These are phyloP conservation scores for Salix arbutifolia DNA, from an alignment of 345 rosid genomes.

Conservation along the genomic window DNA sequence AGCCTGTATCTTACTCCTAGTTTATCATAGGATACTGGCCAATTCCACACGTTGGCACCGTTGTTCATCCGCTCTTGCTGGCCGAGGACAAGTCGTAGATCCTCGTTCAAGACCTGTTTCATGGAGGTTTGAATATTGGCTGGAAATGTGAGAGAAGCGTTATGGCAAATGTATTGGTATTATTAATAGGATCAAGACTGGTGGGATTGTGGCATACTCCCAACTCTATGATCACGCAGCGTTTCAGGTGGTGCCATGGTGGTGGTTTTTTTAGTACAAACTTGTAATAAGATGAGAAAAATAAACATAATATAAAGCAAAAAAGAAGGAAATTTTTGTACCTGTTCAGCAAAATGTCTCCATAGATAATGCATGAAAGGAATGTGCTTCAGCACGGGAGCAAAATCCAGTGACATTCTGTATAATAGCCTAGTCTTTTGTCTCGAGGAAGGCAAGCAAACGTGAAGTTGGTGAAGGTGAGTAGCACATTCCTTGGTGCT, in stretches of 20 bases:
- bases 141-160: background rate
- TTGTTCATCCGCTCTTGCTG: conserved; percentile 93
- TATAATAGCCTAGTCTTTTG: conserved; percentile 76
- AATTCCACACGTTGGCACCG: conserved; percentile 88
- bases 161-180: no score
- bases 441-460: conserved; percentile 87
- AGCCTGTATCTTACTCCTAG: conserved; percentile 88
- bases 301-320: background rate
- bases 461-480: conserved; percentile 96
- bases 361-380: conserved; percentile 86
- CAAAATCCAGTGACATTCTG: conserved; percentile 95
- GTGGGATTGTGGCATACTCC: background rate
- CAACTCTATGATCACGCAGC: background rate
- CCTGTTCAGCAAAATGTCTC: conserved; percentile 96
- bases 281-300: background rate
- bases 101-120: conserved; percentile 87
- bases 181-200: no score
- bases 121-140: background rate
- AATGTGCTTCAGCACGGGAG: conserved; percentile 69
- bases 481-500: conserved; percentile 67
- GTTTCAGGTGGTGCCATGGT: background rate
- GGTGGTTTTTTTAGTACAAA: background rate
- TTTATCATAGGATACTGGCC: conserved; percentile 86
- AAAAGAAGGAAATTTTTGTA: conserved; percentile 11
- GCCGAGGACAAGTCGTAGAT: conserved; percentile 75